Percentiles rank a stretch among this genome's conserved stretches.
Conservation (phyloP, 352 stramenopile species). For the Phytophthora sansomeana region DNA sequence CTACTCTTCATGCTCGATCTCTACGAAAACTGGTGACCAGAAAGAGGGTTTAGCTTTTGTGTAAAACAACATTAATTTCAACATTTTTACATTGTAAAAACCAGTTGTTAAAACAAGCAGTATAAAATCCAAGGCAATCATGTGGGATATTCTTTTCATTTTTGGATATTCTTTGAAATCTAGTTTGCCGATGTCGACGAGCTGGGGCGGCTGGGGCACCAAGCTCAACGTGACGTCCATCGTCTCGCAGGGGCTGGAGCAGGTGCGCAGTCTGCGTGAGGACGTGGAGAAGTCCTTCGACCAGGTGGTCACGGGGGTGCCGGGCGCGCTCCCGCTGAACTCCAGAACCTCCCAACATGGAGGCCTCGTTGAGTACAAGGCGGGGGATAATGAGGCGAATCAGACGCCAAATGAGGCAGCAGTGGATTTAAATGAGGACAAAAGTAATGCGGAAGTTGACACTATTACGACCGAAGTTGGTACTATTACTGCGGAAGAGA, state of each 20-base stretch:
- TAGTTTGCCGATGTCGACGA: constrained; percentile 14
- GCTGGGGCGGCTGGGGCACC: constrained; percentile 69
- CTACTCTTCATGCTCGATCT: constrained; percentile 11
- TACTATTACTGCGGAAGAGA: neutral
- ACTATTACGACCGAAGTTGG: neutral
- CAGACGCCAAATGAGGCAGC: neutral
- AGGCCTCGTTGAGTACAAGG: constrained; percentile 10
- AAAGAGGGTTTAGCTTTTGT: too few species aligned
- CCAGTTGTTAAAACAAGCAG: too few species aligned
- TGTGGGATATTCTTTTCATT: too few species aligned
- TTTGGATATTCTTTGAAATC: too few species aligned
- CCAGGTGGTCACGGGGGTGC: constrained; percentile 64
- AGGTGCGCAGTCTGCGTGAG: constrained; percentile 84
- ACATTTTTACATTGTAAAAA: too few species aligned
- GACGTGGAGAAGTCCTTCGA: constrained; percentile 92
- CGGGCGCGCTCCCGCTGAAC: constrained; percentile 12
- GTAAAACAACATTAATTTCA: too few species aligned
- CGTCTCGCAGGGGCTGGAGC: constrained; percentile 85
- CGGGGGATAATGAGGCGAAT: constrained; percentile 3
- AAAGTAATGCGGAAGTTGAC: neutral
- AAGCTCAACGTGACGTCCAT: constrained; percentile 86
- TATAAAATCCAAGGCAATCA: too few species aligned
- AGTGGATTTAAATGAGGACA: constrained; percentile 9
- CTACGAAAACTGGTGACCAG: neutral
- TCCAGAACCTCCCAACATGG: neutral